Evolutionary conservation across 2,329 filamentous ascomycete genomes (phyloP).

Genomic region (Aureobasidium pullulans): DNA sequence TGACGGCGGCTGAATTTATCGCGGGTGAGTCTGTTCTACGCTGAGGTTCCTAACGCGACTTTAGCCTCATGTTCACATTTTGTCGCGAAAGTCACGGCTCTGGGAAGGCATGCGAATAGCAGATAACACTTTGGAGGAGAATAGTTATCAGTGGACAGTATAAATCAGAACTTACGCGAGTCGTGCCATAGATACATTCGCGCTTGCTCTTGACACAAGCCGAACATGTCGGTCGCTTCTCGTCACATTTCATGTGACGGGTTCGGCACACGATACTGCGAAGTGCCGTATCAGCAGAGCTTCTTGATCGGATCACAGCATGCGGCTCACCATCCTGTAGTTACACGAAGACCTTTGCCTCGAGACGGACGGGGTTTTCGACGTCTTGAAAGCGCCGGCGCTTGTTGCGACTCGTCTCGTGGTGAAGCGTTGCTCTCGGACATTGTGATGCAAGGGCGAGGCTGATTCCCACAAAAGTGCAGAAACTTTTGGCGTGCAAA

Average conservation of each 20-base stretch:
- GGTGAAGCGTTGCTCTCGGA: neutral
- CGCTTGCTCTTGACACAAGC: constrained; percentile 34
- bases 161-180: neutral
- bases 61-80: neutral
- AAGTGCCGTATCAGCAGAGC: neutral
- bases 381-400: neutral
- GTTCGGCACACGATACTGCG: constrained; percentile 38
- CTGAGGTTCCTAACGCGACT: neutral
- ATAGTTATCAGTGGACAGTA: neutral
- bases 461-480: neutral
- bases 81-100: no score
- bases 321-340: constrained; percentile 5
- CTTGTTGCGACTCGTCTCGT: neutral
- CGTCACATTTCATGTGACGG: constrained; percentile 43
- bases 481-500: no score
- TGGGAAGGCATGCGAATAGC: neutral
- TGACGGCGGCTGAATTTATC: neutral
- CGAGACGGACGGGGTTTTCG: constrained; percentile 10
- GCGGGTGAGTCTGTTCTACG: neutral
- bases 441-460: neutral
- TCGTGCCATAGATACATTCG: constrained; percentile 30
- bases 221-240: constrained; percentile 33
- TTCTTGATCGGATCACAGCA: neutral
- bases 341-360: neutral
- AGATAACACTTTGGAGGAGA: neutral